Evolutionary conservation across 257 asterid species (phyloP).

Genomic region (Euphrasia confusa): DNA sequence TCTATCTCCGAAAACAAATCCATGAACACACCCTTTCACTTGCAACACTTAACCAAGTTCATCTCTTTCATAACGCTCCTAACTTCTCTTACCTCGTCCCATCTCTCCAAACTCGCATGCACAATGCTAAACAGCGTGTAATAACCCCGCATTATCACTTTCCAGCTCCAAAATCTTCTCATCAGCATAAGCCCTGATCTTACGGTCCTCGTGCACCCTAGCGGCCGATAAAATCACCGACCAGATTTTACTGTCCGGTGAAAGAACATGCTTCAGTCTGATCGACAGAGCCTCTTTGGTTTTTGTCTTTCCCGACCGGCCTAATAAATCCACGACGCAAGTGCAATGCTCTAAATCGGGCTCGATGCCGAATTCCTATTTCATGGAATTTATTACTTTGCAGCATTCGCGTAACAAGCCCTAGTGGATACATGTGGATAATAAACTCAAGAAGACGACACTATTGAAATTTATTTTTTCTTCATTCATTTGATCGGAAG

Average conservation of each 20-base stretch:
- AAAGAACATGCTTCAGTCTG: conserved; percentile 28
- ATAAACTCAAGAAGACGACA: conserved; percentile 40
- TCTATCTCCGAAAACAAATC: conserved; percentile 45
- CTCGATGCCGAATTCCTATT: conserved; percentile 28
- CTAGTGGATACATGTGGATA: conserved; percentile 52
- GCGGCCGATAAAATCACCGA: conserved; percentile 44
- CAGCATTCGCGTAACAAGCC: conserved; percentile 39
- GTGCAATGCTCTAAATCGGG: conserved; percentile 44
- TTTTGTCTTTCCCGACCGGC: conserved; percentile 40
- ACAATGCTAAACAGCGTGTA: conserved; percentile 34
- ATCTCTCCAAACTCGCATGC: conserved; percentile 33
- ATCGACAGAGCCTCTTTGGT: conserved; percentile 39
- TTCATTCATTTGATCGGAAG: conserved; percentile 31
- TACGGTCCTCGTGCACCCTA: conserved; percentile 30
- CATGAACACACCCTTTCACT: conserved; percentile 30
- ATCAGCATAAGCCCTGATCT: conserved; percentile 32
- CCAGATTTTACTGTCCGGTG: conserved; percentile 46
- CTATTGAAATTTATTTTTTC: conserved; percentile 40
- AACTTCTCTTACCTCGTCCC: conserved; percentile 40
- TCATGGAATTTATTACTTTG: conserved; percentile 33
- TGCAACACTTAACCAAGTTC: conserved; percentile 33
- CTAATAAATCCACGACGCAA: conserved; percentile 44
- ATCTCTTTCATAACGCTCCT: conserved; percentile 35
- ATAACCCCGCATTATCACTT: conserved; percentile 36
- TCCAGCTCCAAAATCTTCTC: conserved; percentile 33